Conservation (phyloP, 1,284 basidiomycete genomes). For the Pseudozyma sp. region DNA sequence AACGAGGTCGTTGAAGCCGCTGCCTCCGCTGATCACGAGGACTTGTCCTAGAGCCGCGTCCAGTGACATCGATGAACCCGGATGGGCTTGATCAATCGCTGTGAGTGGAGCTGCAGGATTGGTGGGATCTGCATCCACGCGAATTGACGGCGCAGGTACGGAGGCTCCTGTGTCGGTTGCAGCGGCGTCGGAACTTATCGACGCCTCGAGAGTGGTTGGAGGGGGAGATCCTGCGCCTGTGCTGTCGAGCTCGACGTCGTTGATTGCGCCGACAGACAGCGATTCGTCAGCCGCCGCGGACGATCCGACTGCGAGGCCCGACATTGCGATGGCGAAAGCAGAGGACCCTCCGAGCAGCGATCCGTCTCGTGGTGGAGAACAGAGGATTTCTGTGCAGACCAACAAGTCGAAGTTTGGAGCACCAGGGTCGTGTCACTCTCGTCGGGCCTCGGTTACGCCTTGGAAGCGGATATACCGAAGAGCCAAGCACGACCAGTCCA, state of each 20-base stretch:
- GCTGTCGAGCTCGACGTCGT: conserved; percentile 34
- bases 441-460: background rate
- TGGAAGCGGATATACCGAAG: conserved; percentile 1
- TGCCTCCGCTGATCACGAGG: conserved; percentile 72
- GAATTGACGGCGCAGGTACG: background rate
- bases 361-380: background rate
- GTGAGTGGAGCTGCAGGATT: background rate
- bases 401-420: too few species aligned
- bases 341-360: background rate
- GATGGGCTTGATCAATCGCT: background rate
- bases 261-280: conserved; percentile 12
- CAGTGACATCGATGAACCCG: background rate
- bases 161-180: background rate
- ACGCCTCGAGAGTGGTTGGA: conserved; percentile 6
- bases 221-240: conserved; percentile 39
- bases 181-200: background rate
- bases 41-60: conserved; percentile 36
- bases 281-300: conserved; percentile 18
- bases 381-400: too few species aligned
- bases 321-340: conserved; percentile 7
- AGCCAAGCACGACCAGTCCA: background rate
- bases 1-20: conserved; percentile 72
- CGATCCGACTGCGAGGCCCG: conserved; percentile 6
- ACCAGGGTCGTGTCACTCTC: too few species aligned
- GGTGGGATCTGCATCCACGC: background rate